A percentile compares a stretch with the other conserved stretches of the same genome.
Conservation (phyloP, 2,329 filamentous ascomycete species). For the Podosphaera fusca region DNA sequence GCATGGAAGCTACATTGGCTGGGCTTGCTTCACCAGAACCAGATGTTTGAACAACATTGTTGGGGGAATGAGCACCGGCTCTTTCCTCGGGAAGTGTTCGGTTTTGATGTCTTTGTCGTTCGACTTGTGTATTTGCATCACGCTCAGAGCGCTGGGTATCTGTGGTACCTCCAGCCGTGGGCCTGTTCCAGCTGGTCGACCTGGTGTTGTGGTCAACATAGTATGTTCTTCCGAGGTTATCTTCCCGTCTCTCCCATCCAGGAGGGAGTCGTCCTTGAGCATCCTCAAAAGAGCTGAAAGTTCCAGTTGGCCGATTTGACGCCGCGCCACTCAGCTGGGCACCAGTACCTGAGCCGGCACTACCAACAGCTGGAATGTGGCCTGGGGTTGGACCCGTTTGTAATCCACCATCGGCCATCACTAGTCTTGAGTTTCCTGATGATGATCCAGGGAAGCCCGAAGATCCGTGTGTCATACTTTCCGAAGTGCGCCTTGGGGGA, state of each 20-base stretch:
- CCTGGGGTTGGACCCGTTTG: constrained; percentile 15
- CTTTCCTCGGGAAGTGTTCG: constrained; percentile 87
- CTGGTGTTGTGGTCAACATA: constrained; percentile 96
- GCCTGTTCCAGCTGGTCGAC: constrained; percentile 88
- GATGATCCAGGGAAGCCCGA: constrained; percentile 9
- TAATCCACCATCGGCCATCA: constrained; percentile 14
- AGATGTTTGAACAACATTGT: constrained; percentile 18
- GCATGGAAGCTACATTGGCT: constrained; percentile 53
- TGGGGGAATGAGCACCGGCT: constrained; percentile 81
- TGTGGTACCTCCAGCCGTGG: constrained; percentile 54
- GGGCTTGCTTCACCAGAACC: constrained; percentile 5
- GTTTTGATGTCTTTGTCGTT: constrained; percentile 84
- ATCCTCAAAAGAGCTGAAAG: constrained; percentile 86
- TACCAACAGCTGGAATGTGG: constrained; percentile 16
- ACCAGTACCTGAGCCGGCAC: constrained; percentile 10
- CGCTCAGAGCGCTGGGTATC: constrained; percentile 56
- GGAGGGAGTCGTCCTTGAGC: constrained; percentile 77
- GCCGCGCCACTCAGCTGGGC: constrained; percentile 9
- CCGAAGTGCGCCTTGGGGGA: constrained; percentile 12
- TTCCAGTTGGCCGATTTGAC: constrained; percentile 18
- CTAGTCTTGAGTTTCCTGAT: constrained; percentile 8
- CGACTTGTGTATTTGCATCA: constrained; percentile 78
- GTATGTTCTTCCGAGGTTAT: constrained; percentile 85
- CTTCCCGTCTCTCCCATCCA: constrained; percentile 89
- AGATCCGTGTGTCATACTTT: constrained; percentile 13